Conservation (phyloP, 2,329 filamentous ascomycete species). For the Didymella pinodella region DNA sequence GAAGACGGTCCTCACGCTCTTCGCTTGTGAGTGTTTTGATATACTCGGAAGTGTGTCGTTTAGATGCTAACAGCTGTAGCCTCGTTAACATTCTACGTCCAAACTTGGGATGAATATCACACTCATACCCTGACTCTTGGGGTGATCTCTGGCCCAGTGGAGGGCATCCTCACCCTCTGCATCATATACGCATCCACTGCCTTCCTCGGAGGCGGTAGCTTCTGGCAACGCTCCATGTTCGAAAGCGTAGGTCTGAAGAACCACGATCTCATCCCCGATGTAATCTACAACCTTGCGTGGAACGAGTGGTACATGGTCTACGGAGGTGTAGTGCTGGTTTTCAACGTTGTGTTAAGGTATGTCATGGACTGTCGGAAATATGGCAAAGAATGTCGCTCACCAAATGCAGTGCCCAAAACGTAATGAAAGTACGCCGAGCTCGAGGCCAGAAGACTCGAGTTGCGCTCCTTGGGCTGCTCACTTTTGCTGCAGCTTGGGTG, state of each 20-base stretch:
- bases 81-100: slow-evolving; percentile 95
- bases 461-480: slow-evolving; percentile 82
- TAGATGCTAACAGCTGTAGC: slow-evolving; percentile 57
- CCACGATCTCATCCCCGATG: slow-evolving; percentile 69
- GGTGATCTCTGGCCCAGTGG: slow-evolving; percentile 90
- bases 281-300: slow-evolving; percentile 81
- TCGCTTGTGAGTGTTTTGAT: slow-evolving; percentile 68
- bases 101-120: slow-evolving; percentile 99
- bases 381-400: slow-evolving; percentile 13
- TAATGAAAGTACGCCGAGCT: slow-evolving; percentile 79
- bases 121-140: slow-evolving; percentile 94
- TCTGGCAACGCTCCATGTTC: slow-evolving; percentile 89
- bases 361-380: background rate
- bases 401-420: slow-evolving; percentile 72
- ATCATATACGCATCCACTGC: slow-evolving; percentile 84
- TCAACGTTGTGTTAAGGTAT: slow-evolving; percentile 79
- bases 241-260: slow-evolving; percentile 73
- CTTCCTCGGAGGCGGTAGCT: slow-evolving; percentile 83
- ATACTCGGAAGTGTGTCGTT: background rate
- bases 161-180: slow-evolving; percentile 87
- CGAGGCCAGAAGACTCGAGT: slow-evolving; percentile 75
- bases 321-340: slow-evolving; percentile 79
- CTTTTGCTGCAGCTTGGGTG: slow-evolving; percentile 80
- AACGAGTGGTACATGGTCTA: slow-evolving; percentile 94
- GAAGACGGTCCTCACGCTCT: slow-evolving; percentile 84